Evolutionary conservation across 805 yeast species (phyloP).

Genomic region (Spencermartinsiella europaea): DNA sequence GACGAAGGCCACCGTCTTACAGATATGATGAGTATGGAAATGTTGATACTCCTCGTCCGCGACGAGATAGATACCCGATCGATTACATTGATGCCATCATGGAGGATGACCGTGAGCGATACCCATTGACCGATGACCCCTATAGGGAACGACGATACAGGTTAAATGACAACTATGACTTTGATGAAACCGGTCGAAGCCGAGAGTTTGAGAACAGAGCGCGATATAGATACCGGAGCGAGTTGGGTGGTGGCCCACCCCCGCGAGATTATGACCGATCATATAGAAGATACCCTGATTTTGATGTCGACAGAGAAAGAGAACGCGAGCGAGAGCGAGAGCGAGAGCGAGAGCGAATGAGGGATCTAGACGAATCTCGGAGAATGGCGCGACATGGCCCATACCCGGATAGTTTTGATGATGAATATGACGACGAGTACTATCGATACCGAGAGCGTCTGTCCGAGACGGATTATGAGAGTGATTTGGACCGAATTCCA

Average conservation of each 20-base stretch:
- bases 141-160: background rate
- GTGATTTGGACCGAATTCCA: background rate
- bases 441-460: background rate
- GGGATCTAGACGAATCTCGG: too few species aligned
- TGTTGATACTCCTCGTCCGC: constrained; percentile 7
- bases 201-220: background rate
- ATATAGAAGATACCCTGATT: background rate
- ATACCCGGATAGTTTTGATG: constrained; percentile 4
- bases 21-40: constrained; percentile 9
- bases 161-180: background rate
- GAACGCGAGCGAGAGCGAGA: too few species aligned
- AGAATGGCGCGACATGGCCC: background rate
- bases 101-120: background rate
- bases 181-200: background rate
- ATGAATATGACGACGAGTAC: background rate
- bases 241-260: too few species aligned
- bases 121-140: background rate
- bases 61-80: background rate
- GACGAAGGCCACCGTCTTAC: background rate
- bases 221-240: background rate
- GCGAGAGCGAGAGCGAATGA: too few species aligned
- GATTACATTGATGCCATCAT: background rate
- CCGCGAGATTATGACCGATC: background rate
- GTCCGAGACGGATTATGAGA: background rate
- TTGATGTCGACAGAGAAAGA: background rate